These are phyloP conservation scores for Rhytidhysteron rufulum DNA, from an alignment of 2,329 filamentous ascomycete species.

Conservation along the genomic window DNA sequence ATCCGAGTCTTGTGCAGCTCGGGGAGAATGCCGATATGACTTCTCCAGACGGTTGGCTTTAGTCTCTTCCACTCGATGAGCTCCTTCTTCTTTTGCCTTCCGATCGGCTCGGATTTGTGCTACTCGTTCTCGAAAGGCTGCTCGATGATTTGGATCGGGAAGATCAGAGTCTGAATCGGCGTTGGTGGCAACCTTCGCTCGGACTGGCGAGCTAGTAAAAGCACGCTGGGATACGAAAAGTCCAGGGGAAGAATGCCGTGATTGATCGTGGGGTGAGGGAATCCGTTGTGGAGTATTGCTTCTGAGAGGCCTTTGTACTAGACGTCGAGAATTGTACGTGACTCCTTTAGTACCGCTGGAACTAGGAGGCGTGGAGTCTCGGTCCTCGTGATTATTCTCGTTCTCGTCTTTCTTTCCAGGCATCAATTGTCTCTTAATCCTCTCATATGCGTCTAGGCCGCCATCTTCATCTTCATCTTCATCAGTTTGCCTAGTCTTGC, in stretches of 20 bases:
- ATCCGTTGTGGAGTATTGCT: constrained; percentile 14
- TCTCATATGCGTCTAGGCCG: constrained; percentile 37
- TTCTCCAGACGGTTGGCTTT: constrained; percentile 7
- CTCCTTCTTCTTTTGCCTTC: constrained; percentile 60
- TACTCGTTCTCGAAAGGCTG: constrained; percentile 68
- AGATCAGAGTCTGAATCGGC: constrained; percentile 43
- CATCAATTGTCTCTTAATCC: constrained; percentile 44
- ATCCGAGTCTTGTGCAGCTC: constrained; percentile 39
- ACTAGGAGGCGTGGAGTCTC: no score
- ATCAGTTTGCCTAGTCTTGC: constrained; percentile 18
- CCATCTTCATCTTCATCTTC: constrained; percentile 25
- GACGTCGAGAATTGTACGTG: no score
- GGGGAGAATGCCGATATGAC: constrained; percentile 35
- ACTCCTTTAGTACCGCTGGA: no score
- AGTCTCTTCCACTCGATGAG: constrained; percentile 40
- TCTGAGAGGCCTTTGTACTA: constrained; percentile 8
- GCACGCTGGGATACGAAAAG: constrained; percentile 55
- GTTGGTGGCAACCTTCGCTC: constrained; percentile 7
- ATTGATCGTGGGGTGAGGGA: constrained; percentile 13
- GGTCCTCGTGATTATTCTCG: no score
- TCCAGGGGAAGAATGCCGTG: constrained; percentile 45
- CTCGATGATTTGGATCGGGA: constrained; percentile 46
- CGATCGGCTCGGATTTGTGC: constrained; percentile 70
- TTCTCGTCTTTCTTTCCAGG: constrained; percentile 15
- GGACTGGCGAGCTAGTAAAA: constrained; percentile 27